A percentile compares a stretch with the other conserved stretches of the same genome.
Evolutionary conservation across 1,284 basidiomycete genomes (phyloP).

Genomic region (Irpex sp.): DNA sequence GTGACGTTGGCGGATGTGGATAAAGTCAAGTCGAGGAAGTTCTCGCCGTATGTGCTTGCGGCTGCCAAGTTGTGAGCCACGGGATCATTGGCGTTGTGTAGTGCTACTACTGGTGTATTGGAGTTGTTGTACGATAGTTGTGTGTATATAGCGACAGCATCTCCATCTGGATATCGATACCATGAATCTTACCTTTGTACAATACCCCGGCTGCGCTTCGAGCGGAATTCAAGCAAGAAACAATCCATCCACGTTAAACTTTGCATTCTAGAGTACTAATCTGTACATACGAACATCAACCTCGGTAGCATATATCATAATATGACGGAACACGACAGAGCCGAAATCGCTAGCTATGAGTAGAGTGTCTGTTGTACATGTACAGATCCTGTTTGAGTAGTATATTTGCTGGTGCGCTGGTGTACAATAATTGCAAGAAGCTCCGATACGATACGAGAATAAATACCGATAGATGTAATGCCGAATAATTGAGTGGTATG

Average conservation of each 20-base stretch:
- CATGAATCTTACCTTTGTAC: no score
- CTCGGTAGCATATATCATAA: no score
- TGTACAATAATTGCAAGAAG: neutral
- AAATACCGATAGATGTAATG: neutral
- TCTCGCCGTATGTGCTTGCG: slow-evolving; percentile 26
- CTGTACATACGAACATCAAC: no score
- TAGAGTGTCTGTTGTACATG: neutral
- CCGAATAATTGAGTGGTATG: neutral
- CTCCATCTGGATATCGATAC: no score
- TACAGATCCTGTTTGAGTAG: neutral
- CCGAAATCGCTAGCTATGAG: neutral
- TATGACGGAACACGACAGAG: no score
- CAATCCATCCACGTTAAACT: no score
- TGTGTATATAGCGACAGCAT: neutral
- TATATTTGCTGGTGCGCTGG: neutral
- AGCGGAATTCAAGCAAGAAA: no score
- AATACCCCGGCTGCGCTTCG: no score
- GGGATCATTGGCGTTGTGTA: neutral
- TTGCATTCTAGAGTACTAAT: no score
- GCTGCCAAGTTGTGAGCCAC: slow-evolving; percentile 19
- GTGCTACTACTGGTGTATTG: no score
- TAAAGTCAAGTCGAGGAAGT: slow-evolving; percentile 67
- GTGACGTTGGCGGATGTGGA: slow-evolving; percentile 64
- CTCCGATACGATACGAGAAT: neutral
- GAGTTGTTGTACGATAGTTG: neutral